These are phyloP conservation scores for Metarhizium brunneum DNA, from an alignment of 2,329 filamentous ascomycete genomes.

Conservation along the genomic window DNA sequence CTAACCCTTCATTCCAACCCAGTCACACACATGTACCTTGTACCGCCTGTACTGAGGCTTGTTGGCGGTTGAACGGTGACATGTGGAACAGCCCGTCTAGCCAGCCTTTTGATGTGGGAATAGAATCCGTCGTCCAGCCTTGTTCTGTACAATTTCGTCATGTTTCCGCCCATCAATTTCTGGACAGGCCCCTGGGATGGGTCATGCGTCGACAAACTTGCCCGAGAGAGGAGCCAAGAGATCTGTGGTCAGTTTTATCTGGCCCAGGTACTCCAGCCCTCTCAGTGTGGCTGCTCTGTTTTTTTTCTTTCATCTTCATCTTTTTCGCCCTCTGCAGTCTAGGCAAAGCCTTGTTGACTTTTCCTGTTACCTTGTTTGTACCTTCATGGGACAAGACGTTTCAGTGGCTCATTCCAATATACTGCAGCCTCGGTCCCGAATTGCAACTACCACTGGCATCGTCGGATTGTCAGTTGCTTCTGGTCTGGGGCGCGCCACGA, in stretches of 20 bases:
- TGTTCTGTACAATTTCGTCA: too few species aligned
- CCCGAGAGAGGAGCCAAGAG: not conserved
- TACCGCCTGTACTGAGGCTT: not conserved
- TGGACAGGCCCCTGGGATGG: too few species aligned
- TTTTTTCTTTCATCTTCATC: not conserved
- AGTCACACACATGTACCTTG: too few species aligned
- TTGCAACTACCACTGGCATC: not conserved
- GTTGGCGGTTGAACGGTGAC: not conserved
- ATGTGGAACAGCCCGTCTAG: not conserved
- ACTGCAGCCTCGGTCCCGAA: not conserved
- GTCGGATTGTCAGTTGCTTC: not conserved
- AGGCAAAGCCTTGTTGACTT: not conserved
- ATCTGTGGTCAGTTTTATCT: not conserved
- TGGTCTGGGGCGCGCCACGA: not conserved
- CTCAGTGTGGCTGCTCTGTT: not conserved
- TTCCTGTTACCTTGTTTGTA: too few species aligned
- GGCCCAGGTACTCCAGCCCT: not conserved
- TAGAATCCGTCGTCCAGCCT: too few species aligned
- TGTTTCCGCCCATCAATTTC: too few species aligned
- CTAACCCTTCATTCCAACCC: not conserved
- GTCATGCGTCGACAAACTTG: too few species aligned
- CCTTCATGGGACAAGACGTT: not conserved
- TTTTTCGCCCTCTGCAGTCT: not conserved
- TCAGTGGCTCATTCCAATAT: not conserved
- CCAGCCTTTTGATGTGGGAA: not conserved